Conservation (phyloP, 805 yeast genomes). For the Maudiozyma barnettii region DNA sequence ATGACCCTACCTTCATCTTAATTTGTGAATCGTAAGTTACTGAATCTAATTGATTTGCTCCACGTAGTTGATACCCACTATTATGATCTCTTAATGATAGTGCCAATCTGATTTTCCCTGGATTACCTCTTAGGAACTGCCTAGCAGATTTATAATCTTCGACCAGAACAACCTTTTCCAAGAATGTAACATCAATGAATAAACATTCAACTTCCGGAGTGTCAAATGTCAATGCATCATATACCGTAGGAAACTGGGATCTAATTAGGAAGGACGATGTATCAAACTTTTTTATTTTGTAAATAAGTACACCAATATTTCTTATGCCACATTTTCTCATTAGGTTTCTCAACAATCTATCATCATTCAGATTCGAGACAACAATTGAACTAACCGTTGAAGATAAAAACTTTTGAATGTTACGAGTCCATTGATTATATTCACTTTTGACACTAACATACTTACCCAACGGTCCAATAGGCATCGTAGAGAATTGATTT, state of each 20-base stretch:
- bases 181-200: constrained; percentile 50
- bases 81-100: constrained; percentile 34
- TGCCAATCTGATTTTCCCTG: constrained; percentile 35
- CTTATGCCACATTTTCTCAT: constrained; percentile 27
- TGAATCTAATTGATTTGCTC: constrained; percentile 46
- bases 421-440: constrained; percentile 44
- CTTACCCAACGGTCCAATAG: constrained; percentile 77
- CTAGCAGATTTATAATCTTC: constrained; percentile 46
- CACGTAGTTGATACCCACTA: constrained; percentile 39
- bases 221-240: constrained; percentile 51
- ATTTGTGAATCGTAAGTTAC: constrained; percentile 32
- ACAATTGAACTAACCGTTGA: constrained; percentile 51
- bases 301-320: constrained; percentile 41
- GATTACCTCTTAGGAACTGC: constrained; percentile 29
- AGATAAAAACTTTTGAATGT: constrained; percentile 49
- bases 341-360: constrained; percentile 32
- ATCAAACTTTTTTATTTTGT: constrained; percentile 33
- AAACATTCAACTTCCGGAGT: constrained; percentile 48
- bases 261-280: constrained; percentile 39
- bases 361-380: constrained; percentile 57
- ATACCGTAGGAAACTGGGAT: constrained; percentile 36
- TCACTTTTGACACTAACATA: constrained; percentile 47
- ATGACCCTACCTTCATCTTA: constrained; percentile 14
- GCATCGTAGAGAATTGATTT: constrained; percentile 37
- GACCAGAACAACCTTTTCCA: constrained; percentile 52